Evolutionary conservation across 495 filamentous ascomycete genomes (phyloP).

Genomic region (Podospora anserina): DNA sequence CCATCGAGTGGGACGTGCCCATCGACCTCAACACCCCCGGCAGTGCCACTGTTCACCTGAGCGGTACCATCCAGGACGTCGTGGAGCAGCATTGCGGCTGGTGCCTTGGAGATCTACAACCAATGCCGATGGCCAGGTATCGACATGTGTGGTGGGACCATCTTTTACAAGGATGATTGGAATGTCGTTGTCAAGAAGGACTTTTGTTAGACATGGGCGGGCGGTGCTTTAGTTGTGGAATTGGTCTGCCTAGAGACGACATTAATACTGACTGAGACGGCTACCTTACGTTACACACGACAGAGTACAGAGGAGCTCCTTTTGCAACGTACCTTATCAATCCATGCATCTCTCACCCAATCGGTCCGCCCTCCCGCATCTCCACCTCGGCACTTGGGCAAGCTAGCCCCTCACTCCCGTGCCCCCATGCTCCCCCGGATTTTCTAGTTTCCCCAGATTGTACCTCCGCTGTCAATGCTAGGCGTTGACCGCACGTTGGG

Average conservation of each 20-base stretch:
- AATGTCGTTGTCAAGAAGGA: background rate
- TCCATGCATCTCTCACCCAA: background rate
- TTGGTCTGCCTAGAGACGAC: background rate
- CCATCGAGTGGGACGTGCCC: background rate
- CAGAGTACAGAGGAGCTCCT: too few species aligned
- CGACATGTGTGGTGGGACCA: background rate
- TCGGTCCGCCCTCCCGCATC: background rate
- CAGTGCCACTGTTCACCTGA: slow-evolving; percentile 4
- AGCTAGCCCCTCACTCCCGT: background rate
- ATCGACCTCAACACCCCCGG: background rate
- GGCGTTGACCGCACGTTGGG: background rate
- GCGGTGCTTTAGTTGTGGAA: background rate
- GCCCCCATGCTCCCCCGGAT: background rate
- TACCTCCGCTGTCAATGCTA: background rate
- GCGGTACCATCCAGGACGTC: slow-evolving; percentile 8
- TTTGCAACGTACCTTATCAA: background rate
- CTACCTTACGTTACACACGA: too few species aligned
- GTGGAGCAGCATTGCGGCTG: background rate
- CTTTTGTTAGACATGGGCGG: background rate
- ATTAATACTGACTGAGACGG: background rate
- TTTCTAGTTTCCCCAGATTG: background rate
- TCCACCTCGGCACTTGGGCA: background rate
- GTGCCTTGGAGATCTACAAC: background rate
- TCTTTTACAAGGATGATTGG: background rate
- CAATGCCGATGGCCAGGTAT: background rate